Percentiles rank a stretch among this genome's conserved stretches.
Conservation (phyloP, 2,329 filamentous ascomycete species). For the Penicillium sp. region DNA sequence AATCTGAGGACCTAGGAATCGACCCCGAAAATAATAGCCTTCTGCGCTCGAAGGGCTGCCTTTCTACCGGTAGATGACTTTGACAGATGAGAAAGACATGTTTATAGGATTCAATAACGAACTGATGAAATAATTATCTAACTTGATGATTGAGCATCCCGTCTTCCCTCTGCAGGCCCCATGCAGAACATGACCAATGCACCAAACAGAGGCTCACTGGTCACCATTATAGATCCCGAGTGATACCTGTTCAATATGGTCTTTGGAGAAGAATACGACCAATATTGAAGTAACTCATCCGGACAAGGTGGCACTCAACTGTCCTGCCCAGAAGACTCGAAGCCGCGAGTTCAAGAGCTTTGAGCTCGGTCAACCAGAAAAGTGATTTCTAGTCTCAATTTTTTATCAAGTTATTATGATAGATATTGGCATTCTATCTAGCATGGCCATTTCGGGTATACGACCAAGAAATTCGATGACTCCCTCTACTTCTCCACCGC, state of each 20-base stretch:
- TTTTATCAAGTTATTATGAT: not conserved
- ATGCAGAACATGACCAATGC: slow-evolving; percentile 40
- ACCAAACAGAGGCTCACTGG: slow-evolving; percentile 44
- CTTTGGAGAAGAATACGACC: slow-evolving; percentile 39
- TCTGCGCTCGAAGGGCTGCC: no score
- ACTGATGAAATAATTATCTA: no score
- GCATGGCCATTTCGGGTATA: slow-evolving; percentile 38
- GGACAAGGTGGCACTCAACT: slow-evolving; percentile 31
- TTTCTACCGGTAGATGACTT: no score
- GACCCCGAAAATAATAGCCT: no score
- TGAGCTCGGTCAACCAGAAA: slow-evolving; percentile 23
- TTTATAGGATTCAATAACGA: no score
- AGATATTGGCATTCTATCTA: not conserved
- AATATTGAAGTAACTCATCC: slow-evolving; percentile 21
- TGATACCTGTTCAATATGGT: slow-evolving; percentile 47
- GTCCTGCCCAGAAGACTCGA: slow-evolving; percentile 33
- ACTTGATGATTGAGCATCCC: slow-evolving; percentile 17
- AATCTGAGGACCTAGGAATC: no score
- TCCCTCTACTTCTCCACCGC: slow-evolving; percentile 35
- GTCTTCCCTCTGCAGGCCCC: slow-evolving; percentile 33
- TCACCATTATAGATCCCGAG: slow-evolving; percentile 46
- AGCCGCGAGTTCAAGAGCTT: slow-evolving; percentile 36
- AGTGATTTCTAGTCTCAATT: not conserved
- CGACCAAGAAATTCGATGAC: slow-evolving; percentile 31
- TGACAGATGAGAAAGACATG: no score